A percentile compares a stretch with the other conserved stretches of the same genome.
Conservation (phyloP, 805 yeast species). For the Kodamaea leandrae region DNA sequence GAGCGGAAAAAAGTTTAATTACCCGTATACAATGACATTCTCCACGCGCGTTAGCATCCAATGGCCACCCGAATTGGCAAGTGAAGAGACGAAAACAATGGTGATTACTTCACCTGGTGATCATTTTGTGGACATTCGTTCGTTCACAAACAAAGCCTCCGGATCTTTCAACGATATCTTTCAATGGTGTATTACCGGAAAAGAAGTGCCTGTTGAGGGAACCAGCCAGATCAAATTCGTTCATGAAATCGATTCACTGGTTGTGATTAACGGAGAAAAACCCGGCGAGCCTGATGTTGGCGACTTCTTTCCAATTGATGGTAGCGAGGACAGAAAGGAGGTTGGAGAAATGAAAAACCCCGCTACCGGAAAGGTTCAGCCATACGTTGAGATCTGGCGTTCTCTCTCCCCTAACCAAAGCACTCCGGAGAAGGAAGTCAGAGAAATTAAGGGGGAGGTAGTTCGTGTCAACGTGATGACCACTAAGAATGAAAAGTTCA, state of each 20-base stretch:
- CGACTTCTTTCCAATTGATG: conserved; percentile 36
- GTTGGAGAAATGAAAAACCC: conserved; percentile 50
- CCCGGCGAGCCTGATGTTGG: conserved; percentile 45
- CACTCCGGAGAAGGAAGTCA: conserved; percentile 26
- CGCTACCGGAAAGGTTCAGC: conserved; percentile 37
- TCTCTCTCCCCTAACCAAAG: conserved; percentile 41
- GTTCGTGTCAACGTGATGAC: conserved; percentile 3
- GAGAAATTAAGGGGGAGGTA: conserved; percentile 15
- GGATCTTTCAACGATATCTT: conserved; percentile 30
- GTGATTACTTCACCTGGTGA: conserved; percentile 45
- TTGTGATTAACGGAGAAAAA: conserved; percentile 26
- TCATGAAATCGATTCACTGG: conserved; percentile 44
- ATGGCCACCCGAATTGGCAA: conserved; percentile 45
- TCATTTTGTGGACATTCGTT: conserved; percentile 48
- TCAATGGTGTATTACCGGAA: conserved; percentile 61
- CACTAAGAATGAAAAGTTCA: background rate
- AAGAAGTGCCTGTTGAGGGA: conserved; percentile 37
- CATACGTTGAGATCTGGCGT: conserved; percentile 56
- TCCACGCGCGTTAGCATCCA: conserved; percentile 51
- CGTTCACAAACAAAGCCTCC: conserved; percentile 14
- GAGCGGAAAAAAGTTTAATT: background rate
- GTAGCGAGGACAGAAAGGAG: conserved; percentile 45
- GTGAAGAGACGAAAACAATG: conserved; percentile 47
- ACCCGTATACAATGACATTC: conserved; percentile 22
- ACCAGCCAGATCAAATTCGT: conserved; percentile 37